These are phyloP conservation scores for Vitis rotundifolia DNA, from an alignment of 164 flowering plant species.

Conservation along the genomic window DNA sequence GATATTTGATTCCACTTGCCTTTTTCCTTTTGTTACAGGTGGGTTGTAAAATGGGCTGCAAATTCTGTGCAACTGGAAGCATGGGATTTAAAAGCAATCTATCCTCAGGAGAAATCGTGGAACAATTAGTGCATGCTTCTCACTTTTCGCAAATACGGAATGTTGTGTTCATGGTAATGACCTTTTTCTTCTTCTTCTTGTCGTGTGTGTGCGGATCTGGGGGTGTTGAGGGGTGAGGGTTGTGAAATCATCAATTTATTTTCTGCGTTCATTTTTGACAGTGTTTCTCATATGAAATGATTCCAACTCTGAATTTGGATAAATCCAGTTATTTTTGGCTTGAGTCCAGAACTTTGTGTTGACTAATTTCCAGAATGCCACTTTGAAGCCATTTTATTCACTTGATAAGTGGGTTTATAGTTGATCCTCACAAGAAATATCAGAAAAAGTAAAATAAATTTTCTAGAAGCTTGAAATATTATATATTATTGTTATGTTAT, in stretches of 20 bases:
- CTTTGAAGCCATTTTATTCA: too few species aligned
- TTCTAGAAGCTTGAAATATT: too few species aligned
- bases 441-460: too few species aligned
- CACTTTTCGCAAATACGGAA: constrained; percentile 74
- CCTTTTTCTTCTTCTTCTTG: background rate
- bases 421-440: too few species aligned
- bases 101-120: constrained; percentile 91
- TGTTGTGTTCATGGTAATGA: constrained; percentile 88
- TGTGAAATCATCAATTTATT: too few species aligned
- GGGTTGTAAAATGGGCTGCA: constrained; percentile 99
- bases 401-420: too few species aligned
- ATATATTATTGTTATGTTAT: too few species aligned
- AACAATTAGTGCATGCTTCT: constrained; percentile 92
- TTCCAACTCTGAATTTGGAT: background rate
- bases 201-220: background rate
- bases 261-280: too few species aligned
- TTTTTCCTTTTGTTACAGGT: constrained; percentile 43
- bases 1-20: background rate
- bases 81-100: constrained; percentile 93
- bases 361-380: too few species aligned
- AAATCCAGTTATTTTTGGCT: background rate
- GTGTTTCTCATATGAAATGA: too few species aligned
- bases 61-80: constrained; percentile 95
- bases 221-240: background rate
- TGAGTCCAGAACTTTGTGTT: too few species aligned